Evolutionary conservation across 192 early-diverging fungal species (phyloP), one percentile per base, ranked within the genome.

Genomic region (Backusella mclennaniae): DNA sequence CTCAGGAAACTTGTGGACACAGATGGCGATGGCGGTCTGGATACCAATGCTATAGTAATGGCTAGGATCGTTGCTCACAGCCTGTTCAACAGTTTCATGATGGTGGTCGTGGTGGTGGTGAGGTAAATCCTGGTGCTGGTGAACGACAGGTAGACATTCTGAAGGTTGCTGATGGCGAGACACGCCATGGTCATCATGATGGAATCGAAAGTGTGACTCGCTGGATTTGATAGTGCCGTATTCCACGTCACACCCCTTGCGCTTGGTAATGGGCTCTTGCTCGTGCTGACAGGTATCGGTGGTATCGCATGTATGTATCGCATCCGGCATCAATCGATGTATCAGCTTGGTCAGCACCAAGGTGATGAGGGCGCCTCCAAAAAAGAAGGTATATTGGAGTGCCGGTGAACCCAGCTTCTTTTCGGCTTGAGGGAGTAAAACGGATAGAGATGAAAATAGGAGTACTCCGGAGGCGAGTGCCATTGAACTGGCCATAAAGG

Each of bases 1-100:
- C 79, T 90, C 88, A 76, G 87, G 86, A 67, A 87, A 87, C 77
- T 89, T 89, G 72, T 87, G 88, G 17, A 87, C 71, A 2, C 83
- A 83, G 63, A 89, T 85, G 23, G 86, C 85, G 2, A 87, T 67
- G n/a, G 86, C 85, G 21, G 85, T 86, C 59, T 89, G 86, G 41
- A 88, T 84, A 26, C 87, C 88, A 71, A 88, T 85, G 33, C 78
- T 79, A 12, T 67, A 79, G 33, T 59, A 79, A 9, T 70, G 63
- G 3, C 35, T n/a, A 3, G 46, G 35, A 17, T 74, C 49, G 31
- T 79, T 44, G 11, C 49, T 31, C 8, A 46, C 67, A 35, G 41
- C 23, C 9, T 75, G 52, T 0, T 76, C 76, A 2, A 42, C 31
- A 23, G 44, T 12, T 52, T 39, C 56, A 35, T 49, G 35, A 29